These are phyloP conservation scores for Yarrowia hollandica DNA, from an alignment of 805 yeast genomes.

Conservation along the genomic window DNA sequence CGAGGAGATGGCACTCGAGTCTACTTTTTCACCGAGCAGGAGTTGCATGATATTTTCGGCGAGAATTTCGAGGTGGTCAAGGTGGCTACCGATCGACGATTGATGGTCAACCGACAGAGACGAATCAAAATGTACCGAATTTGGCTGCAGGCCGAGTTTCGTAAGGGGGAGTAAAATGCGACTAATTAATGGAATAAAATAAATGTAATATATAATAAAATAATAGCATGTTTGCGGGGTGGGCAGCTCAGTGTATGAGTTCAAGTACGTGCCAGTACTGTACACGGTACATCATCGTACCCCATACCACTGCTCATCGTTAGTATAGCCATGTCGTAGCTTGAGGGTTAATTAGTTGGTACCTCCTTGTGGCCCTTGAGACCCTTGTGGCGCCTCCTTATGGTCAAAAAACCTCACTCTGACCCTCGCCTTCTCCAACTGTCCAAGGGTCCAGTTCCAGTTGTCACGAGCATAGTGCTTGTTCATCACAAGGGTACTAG, in stretches of 20 bases:
- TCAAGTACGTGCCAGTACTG: no score
- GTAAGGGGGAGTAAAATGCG: not conserved
- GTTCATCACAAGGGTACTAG: slow-evolving; percentile 60
- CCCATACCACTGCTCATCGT: no score
- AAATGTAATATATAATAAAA: not conserved
- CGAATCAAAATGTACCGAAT: slow-evolving; percentile 93
- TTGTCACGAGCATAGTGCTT: slow-evolving; percentile 63
- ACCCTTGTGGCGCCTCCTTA: not conserved
- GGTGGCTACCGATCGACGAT: slow-evolving; percentile 86
- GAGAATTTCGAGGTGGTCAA: slow-evolving; percentile 62
- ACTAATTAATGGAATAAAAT: not conserved
- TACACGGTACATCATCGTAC: no score
- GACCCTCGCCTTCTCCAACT: slow-evolving; percentile 42
- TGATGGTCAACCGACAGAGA: slow-evolving; percentile 88
- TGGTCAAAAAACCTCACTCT: not conserved
- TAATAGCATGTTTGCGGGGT: no score
- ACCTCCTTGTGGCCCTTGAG: no score
- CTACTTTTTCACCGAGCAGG: slow-evolving; percentile 94
- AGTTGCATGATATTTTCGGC: slow-evolving; percentile 71
- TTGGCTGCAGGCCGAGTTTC: slow-evolving; percentile 94
- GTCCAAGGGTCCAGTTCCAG: slow-evolving; percentile 77
- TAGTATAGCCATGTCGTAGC: no score
- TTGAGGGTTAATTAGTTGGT: no score
- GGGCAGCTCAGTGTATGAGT: no score
- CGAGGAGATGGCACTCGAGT: slow-evolving; percentile 98